These are phyloP conservation scores for Rhizopogon vesiculosus DNA, from an alignment of 768 basidiomycete species.

Conservation along the genomic window DNA sequence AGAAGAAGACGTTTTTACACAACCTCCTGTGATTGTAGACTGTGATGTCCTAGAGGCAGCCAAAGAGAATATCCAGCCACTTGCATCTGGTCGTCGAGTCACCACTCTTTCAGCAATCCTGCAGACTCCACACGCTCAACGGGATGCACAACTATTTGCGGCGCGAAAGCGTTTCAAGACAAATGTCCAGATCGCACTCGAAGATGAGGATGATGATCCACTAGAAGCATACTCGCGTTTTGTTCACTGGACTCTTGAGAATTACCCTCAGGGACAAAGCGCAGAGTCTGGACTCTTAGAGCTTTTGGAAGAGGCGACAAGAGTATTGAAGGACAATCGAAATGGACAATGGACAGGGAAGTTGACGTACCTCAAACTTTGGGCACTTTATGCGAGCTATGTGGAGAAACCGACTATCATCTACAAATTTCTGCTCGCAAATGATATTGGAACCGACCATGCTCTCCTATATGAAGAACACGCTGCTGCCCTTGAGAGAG, in stretches of 20 bases:
- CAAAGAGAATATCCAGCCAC: conserved; percentile 85
- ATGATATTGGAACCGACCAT: conserved; percentile 82
- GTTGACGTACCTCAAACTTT: conserved; percentile 85
- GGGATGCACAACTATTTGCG: conserved; percentile 63
- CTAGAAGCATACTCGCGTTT: conserved; percentile 84
- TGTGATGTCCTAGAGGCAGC: conserved; percentile 78
- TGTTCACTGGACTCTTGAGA: conserved; percentile 90
- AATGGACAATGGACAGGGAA: conserved; percentile 74
- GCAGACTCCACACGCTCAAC: conserved; percentile 71
- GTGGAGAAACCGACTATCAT: conserved; percentile 88
- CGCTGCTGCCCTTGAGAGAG: conserved; percentile 77
- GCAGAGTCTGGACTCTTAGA: conserved; percentile 90
- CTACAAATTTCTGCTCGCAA: conserved; percentile 84
- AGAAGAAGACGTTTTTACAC: conserved; percentile 41
- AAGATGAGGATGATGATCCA: conserved; percentile 74
- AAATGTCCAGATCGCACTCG: conserved; percentile 67
- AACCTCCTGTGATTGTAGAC: conserved; percentile 55
- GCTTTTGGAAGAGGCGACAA: conserved; percentile 87
- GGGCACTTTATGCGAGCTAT: conserved; percentile 90
- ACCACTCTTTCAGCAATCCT: conserved; percentile 72
- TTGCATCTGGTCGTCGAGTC: conserved; percentile 74
- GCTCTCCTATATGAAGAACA: conserved; percentile 91
- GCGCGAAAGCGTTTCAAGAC: conserved; percentile 64
- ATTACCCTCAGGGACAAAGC: conserved; percentile 90
- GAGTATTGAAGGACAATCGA: conserved; percentile 74